Evolutionary conservation across 1,139 yeast species (phyloP), one percentile per base, ranked within the genome.

Genomic region (Zygosaccharomyces sapae): DNA sequence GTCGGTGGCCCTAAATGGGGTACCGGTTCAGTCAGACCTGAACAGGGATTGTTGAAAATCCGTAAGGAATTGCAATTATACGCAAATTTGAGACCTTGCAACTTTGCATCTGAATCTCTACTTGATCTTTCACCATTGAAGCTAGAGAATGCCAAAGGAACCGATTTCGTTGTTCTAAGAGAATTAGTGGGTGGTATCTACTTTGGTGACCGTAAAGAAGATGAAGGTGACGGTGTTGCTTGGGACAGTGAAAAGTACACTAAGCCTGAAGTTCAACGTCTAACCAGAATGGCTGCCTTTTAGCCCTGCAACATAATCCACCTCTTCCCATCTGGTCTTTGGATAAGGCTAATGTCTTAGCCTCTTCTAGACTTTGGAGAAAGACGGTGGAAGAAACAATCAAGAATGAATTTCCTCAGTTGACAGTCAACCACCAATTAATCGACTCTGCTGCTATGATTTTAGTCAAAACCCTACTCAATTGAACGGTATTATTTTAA

Each of bases 361-460:
- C 98, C 1, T 84, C 96, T 20, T 88, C 96, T 34, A 81, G 98
- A 70, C 76, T 92, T 62, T 92, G 98, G 98, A 81, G 98, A 72
- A 82, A 79, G 67, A 87, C 95, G 18, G 97, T 90, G 38, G 88
- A 88, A 56, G 80, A 83, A 64, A 86, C 92, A 38, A 84, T 92
- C 56, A 71, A 75, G 53, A 80, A 80, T 53, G 98, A 92, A 69
- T 92, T 92, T 75, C 98, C 98, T 45, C 86, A 82, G 61, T 74
- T 92, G 60, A 76, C 76, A n/a, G 75, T 89, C 36, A 87, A 90
- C 67, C 96, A 92, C 70, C 98, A 92, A 74, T 80, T 92, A 70
- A 90, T 92, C 62, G 98, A 92, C 70, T 88, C 97, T 9, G 98
- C 98, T 43, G 97, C 98, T 44, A 92, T 92, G 98, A 89, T 90